A percentile compares a stretch with the other conserved stretches of the same genome.
Evolutionary conservation across 331 rosid species (phyloP).

Genomic region (Acacia pycnantha): DNA sequence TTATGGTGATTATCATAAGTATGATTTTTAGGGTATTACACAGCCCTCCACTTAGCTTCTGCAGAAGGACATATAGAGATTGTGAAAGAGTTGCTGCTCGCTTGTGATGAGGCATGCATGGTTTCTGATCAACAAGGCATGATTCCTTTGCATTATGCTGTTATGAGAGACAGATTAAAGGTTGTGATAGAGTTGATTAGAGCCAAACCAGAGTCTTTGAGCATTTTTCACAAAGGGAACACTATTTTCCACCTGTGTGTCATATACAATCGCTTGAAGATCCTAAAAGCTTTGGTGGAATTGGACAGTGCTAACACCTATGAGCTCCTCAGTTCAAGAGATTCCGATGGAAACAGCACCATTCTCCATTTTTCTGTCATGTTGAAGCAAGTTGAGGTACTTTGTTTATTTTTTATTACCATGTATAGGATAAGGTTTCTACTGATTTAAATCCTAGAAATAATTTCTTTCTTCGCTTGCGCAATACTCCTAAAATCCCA

Average conservation of each 20-base stretch:
- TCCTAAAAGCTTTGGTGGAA: not conserved
- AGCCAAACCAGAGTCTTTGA: not conserved
- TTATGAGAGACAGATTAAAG: not conserved
- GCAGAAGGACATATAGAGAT: slow-evolving; percentile 26
- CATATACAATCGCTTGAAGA: not conserved
- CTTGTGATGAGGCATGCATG: not conserved
- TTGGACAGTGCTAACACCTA: not conserved
- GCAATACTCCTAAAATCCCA: too few species aligned
- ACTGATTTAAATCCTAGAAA: too few species aligned
- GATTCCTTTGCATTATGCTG: not conserved
- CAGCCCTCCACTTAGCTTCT: slow-evolving; percentile 29
- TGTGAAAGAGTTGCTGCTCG: not conserved
- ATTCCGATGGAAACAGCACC: not conserved
- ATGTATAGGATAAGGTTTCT: too few species aligned
- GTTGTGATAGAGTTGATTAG: not conserved
- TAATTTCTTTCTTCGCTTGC: too few species aligned
- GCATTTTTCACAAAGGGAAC: too few species aligned
- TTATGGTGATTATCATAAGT: too few species aligned
- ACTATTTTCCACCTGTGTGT: slow-evolving; percentile 26
- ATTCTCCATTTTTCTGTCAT: not conserved
- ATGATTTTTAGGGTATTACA: too few species aligned
- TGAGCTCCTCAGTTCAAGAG: not conserved
- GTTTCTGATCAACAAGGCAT: not conserved
- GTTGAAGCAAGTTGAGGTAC: not conserved
- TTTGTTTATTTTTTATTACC: not conserved